phyloP scores from a whole-genome alignment of 371 early-diverging fungal species.

The Umbelopsis sp. region DNA sequence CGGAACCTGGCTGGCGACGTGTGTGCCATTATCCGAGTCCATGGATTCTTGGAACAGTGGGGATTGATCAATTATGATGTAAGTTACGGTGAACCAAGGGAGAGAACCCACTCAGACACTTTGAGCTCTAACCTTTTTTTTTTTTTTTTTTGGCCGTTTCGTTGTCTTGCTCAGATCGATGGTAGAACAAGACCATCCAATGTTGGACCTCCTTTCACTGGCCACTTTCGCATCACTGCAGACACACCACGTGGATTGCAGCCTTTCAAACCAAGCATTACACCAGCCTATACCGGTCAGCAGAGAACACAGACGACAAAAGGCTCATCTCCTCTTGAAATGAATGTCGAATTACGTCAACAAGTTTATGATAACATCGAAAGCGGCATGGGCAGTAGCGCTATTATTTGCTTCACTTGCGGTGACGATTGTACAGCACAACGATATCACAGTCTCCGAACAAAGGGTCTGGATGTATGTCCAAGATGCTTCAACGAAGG shows the following conservation, averaged over 20 bases:
- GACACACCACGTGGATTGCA: constrained; percentile 94
- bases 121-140: not conserved
- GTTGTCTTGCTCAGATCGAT: constrained; percentile 66
- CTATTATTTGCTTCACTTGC: constrained; percentile 79
- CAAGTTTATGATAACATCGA: constrained; percentile 55
- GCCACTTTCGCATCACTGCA: constrained; percentile 94
- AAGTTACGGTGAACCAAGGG: constrained; percentile 13
- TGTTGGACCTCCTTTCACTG: constrained; percentile 93
- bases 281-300: constrained; percentile 23
- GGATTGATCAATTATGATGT: constrained; percentile 98
- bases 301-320: constrained; percentile 2
- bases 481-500: constrained; percentile 90
- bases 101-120: not conserved
- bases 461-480: constrained; percentile 86
- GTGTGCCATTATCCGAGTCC: constrained; percentile 95
- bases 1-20: constrained; percentile 97
- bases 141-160: not conserved
- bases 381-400: constrained; percentile 28
- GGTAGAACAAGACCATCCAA: constrained; percentile 91
- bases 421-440: constrained; percentile 83
- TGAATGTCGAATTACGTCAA: constrained; percentile 57
- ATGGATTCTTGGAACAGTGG: constrained; percentile 99
- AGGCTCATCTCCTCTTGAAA: constrained; percentile 26
- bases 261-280: constrained; percentile 76
- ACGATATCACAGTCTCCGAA: constrained; percentile 84